Conservation (phyloP, 148 eudicot genomes). For the Heliosperma pusillum region DNA sequence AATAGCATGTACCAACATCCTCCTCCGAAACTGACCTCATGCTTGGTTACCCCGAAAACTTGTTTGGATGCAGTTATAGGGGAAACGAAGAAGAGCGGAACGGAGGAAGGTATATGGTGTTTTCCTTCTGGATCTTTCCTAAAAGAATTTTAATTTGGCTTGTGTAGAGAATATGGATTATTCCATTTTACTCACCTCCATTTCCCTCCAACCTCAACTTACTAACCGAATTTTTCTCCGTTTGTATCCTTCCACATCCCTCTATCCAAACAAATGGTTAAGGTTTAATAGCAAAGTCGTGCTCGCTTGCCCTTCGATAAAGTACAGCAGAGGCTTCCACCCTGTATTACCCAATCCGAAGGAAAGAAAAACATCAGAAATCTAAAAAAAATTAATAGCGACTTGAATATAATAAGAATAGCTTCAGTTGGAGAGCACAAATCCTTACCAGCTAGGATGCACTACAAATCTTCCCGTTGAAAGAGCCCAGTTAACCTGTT, state of each 20-base stretch:
- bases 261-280: conserved; percentile 19
- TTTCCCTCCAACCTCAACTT: neutral
- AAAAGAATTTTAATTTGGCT: neutral
- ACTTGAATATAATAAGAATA: neutral
- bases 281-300: conserved; percentile 78
- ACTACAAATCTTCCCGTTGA: conserved; percentile 83
- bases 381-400: neutral
- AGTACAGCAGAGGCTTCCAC: conserved; percentile 98
- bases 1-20: neutral
- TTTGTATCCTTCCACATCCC: neutral
- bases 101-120: neutral
- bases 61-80: neutral
- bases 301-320: conserved; percentile 91
- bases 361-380: conserved; percentile 15
- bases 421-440: neutral
- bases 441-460: conserved; percentile 90
- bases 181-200: neutral
- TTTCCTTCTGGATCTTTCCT: too few relatives aligned
- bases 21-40: neutral
- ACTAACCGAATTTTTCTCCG: neutral
- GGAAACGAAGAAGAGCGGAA: neutral
- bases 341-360: conserved; percentile 42
- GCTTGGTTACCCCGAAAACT: neutral
- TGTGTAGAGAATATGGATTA: neutral
- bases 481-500: conserved; percentile 95